Base-by-base conservation (phyloP, 306 rosid genomes). In the Lupinus albus region DNA sequence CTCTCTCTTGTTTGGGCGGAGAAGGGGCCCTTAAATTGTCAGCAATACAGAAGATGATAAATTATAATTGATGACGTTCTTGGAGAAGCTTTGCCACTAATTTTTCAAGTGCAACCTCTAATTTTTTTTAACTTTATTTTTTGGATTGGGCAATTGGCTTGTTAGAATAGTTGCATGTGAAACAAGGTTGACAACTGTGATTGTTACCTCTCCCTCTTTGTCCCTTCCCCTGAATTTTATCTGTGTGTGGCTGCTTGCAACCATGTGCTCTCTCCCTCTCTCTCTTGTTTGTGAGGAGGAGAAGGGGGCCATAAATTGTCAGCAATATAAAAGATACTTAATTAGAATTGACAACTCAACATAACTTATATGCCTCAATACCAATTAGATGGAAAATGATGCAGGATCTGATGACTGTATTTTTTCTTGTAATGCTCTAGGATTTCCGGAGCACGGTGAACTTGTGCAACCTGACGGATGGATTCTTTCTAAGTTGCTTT, bases 371-470 rank as follows among this genome's bases (percentile, higher is more conserved):
- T 73, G 42, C 17, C 36, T 67, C 65, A 76, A 49, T 25, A 62
- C 72, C 50, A 33, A 41, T 42, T 71, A 16, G 25, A 44, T 67
- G 14, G 61, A 76, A 39, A 62, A 61, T 49, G 50, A 28, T 67
- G 60, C 78, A 51, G 58, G 61, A 77, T 62, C 78, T 72, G 73
- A 68, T 72, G 65, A 36, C 33, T 67, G 45, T 74, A 30, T 46
- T 61, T 41, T 25, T 48, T 11, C 38, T 67, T n/a, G 13, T 33
- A 39, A 42, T 61, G 56, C 28, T 58, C 48, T 55, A 76, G 73
- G 81, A 72, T 67, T 60, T 32, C 12, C 72, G 73, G 73, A 61
- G 72, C n/a, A 1, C 62, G 32, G 33, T 56, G 70, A 55, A 32
- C 70, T 57, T 38, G 20, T 41, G 70, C 81, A 67, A 28, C 44